Conservation (phyloP, 129 eudicot genomes). For the Kitagawia praeruptora region DNA sequence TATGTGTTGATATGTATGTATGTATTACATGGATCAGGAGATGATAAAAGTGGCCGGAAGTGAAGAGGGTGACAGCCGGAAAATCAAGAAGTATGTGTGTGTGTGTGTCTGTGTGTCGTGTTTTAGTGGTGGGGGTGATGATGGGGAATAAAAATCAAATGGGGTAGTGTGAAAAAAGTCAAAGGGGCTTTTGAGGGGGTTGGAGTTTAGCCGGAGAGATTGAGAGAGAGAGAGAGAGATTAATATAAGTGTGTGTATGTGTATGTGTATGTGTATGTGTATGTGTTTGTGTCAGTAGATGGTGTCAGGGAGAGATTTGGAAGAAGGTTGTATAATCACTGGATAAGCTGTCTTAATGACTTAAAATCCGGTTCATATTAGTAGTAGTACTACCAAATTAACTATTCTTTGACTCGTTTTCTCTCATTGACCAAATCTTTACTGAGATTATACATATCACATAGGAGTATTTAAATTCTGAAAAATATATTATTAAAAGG, state of each 20-base stretch:
- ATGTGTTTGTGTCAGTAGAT: slow-evolving; percentile 1
- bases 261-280: neutral
- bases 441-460: too few species aligned
- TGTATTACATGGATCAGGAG: neutral
- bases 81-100: neutral
- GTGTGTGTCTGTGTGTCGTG: neutral
- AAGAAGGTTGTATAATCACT: slow-evolving; percentile 4
- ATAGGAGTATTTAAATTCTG: too few species aligned
- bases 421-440: too few species aligned
- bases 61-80: neutral
- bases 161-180: neutral
- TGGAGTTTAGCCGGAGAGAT: slow-evolving; percentile 11
- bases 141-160: neutral
- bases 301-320: slow-evolving; percentile 1
- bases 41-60: neutral
- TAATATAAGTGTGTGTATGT: neutral
- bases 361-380: too few species aligned
- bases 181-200: neutral
- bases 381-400: too few species aligned
- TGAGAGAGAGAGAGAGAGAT: neutral
- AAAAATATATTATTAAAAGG: too few species aligned
- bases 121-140: neutral
- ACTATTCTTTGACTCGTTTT: too few species aligned
- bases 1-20: neutral
- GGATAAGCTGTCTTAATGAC: neutral